A percentile compares a stretch with the other conserved stretches of the same genome.
Conservation (phyloP, 2,329 filamentous ascomycete genomes). For the Gaeumannomyces sp. region DNA sequence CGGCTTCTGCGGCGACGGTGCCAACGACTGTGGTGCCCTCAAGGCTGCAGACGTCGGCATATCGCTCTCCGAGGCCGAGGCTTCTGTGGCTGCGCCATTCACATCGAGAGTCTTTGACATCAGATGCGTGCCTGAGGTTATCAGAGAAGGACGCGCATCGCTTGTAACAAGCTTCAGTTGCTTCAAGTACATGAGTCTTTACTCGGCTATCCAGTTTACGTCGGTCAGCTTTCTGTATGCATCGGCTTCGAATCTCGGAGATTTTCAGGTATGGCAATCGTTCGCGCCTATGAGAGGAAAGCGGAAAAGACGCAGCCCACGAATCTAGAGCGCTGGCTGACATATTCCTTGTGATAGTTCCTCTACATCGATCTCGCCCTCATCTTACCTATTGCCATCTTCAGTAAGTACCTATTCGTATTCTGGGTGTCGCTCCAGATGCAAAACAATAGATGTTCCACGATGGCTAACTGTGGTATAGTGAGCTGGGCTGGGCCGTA, state of each 20-base stretch:
- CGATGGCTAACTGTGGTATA: conserved; percentile 20
- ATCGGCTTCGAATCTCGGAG: conserved; percentile 86
- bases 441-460: conserved; percentile 9
- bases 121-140: conserved; percentile 87
- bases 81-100: conserved; percentile 95
- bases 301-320: not conserved
- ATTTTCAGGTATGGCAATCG: conserved; percentile 64
- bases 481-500: conserved; percentile 94
- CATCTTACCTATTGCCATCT: conserved; percentile 93
- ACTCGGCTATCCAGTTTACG: conserved; percentile 98
- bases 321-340: not conserved
- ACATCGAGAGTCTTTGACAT: conserved; percentile 96
- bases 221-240: conserved; percentile 95
- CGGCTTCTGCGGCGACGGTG: conserved; percentile 95
- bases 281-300: not conserved
- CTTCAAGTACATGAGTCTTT: conserved; percentile 99
- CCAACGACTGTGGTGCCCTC: conserved; percentile 93
- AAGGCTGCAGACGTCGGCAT: conserved; percentile 98
- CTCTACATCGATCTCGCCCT: conserved; percentile 89
- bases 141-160: conserved; percentile 86
- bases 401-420: conserved; percentile 60
- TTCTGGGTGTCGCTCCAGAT: not conserved
- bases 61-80: conserved; percentile 93
- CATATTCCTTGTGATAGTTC: conserved; percentile 45
- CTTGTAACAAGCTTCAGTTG: conserved; percentile 98